These are phyloP conservation scores for Umbelopsis vinacea DNA, from an alignment of 192 early-diverging fungal genomes.

Conservation along the genomic window DNA sequence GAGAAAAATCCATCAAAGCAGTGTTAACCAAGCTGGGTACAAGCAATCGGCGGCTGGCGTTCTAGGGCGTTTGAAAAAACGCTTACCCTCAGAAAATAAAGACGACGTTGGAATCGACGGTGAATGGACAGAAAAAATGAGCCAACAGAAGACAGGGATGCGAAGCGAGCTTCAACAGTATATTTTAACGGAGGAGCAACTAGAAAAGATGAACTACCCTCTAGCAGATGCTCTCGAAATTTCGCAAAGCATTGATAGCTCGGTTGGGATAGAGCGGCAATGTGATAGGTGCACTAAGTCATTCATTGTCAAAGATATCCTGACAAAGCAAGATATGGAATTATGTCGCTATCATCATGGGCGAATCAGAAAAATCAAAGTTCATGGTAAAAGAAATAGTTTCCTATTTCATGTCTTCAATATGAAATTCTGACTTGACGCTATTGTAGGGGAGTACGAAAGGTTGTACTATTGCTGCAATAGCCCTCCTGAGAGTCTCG, in stretches of 20 bases:
- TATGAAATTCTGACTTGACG: neutral
- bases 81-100: slow-evolving; percentile 46
- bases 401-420: no score
- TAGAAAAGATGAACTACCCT: slow-evolving; percentile 51
- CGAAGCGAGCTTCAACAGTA: slow-evolving; percentile 18
- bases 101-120: slow-evolving; percentile 70
- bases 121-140: slow-evolving; percentile 45
- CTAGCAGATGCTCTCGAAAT: slow-evolving; percentile 14
- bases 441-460: slow-evolving; percentile 40
- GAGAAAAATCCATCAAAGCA: slow-evolving; percentile 35
- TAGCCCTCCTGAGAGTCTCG: slow-evolving; percentile 37
- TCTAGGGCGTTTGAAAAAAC: slow-evolving; percentile 58
- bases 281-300: slow-evolving; percentile 57
- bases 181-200: slow-evolving; percentile 30
- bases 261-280: slow-evolving; percentile 13
- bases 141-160: neutral
- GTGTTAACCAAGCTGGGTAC: slow-evolving; percentile 50
- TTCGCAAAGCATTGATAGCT: slow-evolving; percentile 12
- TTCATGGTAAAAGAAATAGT: slow-evolving; percentile 28
- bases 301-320: slow-evolving; percentile 46
- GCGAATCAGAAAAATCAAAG: slow-evolving; percentile 23
- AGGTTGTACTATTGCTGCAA: slow-evolving; percentile 57
- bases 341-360: slow-evolving; percentile 57
- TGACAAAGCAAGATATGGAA: slow-evolving; percentile 41
- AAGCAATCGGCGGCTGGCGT: slow-evolving; percentile 48